phyloP scores from a whole-genome alignment of 192 early-diverging fungal genomes.

The Thamnidium elegans region DNA sequence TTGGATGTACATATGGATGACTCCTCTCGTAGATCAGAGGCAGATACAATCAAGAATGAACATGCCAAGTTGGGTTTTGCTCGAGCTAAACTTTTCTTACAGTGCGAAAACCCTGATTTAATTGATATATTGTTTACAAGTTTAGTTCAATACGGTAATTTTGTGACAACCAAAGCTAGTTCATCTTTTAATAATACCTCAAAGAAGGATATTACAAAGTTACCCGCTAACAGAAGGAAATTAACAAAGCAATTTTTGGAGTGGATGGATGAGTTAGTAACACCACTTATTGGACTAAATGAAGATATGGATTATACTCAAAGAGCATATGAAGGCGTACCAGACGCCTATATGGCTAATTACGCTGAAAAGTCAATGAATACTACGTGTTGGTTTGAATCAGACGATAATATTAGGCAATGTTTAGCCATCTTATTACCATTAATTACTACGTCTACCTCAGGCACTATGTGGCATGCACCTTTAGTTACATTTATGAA shows the following conservation, averaged over 20 bases:
- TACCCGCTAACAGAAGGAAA: conserved; percentile 21
- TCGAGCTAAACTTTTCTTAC: conserved; percentile 17
- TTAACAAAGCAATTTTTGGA: conserved; percentile 17
- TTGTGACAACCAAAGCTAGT: neutral
- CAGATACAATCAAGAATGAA: conserved; percentile 3
- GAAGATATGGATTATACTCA: conserved; percentile 1
- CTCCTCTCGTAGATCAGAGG: neutral
- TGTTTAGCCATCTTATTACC: conserved; percentile 30
- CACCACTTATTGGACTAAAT: conserved; percentile 22
- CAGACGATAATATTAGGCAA: conserved; percentile 30
- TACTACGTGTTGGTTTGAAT: conserved; percentile 31
- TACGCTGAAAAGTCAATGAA: neutral
- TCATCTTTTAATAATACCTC: neutral
- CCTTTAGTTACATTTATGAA: conserved; percentile 27
- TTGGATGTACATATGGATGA: conserved; percentile 22
- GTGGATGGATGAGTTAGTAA: conserved; percentile 36
- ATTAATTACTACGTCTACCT: conserved; percentile 12
- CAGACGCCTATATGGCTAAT: conserved; percentile 9
- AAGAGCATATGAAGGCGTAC: neutral
- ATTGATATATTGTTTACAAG: conserved; percentile 11
- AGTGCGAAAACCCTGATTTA: conserved; percentile 9
- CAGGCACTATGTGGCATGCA: conserved; percentile 20
- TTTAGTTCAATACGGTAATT: neutral
- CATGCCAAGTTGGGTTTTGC: conserved; percentile 9
- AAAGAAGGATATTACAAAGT: conserved; percentile 9